Conservation (phyloP, 2,329 filamentous ascomycete species). For the Trichoderma brevicompactum region DNA sequence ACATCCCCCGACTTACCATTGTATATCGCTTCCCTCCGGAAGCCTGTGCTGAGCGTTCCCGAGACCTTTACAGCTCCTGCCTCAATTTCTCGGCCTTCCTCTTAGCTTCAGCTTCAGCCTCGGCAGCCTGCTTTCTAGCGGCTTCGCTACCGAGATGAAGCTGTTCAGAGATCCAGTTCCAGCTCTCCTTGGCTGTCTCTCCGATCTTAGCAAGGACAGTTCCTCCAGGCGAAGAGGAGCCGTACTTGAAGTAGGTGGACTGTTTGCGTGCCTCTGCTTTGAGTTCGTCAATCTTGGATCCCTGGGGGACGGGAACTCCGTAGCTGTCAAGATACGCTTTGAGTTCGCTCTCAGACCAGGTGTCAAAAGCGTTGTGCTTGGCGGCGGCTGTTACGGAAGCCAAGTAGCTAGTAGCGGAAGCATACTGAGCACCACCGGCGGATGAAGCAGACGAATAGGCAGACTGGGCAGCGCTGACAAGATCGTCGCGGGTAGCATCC, state of each 20-base stretch:
- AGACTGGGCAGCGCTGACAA: conserved; percentile 66
- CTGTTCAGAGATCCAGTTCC: conserved; percentile 58
- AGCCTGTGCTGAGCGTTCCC: background rate
- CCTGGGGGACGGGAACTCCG: conserved; percentile 69
- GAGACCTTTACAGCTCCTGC: conserved; percentile 53
- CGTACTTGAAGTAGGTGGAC: conserved; percentile 76
- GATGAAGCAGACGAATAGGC: conserved; percentile 64
- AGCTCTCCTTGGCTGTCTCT: conserved; percentile 52
- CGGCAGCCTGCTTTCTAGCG: conserved; percentile 53
- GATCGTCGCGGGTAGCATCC: conserved; percentile 71
- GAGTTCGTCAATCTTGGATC: conserved; percentile 69
- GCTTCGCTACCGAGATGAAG: conserved; percentile 53
- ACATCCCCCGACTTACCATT: background rate
- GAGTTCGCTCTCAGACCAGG: conserved; percentile 73
- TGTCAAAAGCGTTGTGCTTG: conserved; percentile 70
- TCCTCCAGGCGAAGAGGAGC: conserved; percentile 66
- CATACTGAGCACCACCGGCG: conserved; percentile 61
- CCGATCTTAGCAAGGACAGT: conserved; percentile 69
- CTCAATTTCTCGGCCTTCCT: conserved; percentile 44
- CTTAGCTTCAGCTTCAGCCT: conserved; percentile 41
- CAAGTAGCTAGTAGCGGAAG: conserved; percentile 73
- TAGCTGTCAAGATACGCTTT: conserved; percentile 82
- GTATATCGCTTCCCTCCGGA: background rate
- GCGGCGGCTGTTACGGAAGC: conserved; percentile 66
- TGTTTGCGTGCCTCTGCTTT: conserved; percentile 73